These are phyloP conservation scores for Vaccinium corymbosum DNA, from an alignment of 148 eudicot genomes.

Conservation along the genomic window DNA sequence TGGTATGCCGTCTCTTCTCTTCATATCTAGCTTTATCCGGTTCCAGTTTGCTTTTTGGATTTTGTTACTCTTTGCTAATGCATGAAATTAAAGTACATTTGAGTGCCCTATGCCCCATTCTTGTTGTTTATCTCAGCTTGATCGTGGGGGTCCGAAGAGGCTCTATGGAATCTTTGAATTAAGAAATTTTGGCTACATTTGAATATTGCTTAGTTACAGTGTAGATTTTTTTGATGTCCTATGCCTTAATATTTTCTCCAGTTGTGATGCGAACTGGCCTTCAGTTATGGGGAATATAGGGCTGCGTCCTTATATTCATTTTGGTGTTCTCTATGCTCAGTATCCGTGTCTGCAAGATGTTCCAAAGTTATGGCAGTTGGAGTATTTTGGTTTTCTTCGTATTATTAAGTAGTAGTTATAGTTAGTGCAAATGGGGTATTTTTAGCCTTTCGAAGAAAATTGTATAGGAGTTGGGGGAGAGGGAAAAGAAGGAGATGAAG, in stretches of 20 bases:
- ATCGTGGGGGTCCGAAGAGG: background rate
- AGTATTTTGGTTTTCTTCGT: background rate
- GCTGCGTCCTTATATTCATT: background rate
- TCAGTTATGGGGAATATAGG: background rate
- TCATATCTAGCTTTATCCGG: background rate
- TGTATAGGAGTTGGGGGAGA: background rate
- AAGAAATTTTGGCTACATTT: background rate
- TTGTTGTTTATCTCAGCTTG: background rate
- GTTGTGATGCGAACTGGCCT: background rate
- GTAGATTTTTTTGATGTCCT: background rate
- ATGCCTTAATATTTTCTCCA: background rate
- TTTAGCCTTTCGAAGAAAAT: background rate
- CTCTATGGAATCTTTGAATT: background rate
- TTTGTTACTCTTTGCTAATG: background rate
- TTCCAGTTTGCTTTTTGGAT: background rate
- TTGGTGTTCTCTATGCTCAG: background rate
- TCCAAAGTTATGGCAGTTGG: background rate
- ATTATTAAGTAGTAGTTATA: background rate
- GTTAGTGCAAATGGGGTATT: background rate
- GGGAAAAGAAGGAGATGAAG: background rate
- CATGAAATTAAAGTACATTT: background rate
- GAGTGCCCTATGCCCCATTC: background rate
- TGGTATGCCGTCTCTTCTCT: constrained; percentile 40
- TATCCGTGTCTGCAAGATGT: background rate
- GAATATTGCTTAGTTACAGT: background rate